These are phyloP conservation scores for Mycena venus DNA, from an alignment of 768 basidiomycete genomes.

Conservation along the genomic window DNA sequence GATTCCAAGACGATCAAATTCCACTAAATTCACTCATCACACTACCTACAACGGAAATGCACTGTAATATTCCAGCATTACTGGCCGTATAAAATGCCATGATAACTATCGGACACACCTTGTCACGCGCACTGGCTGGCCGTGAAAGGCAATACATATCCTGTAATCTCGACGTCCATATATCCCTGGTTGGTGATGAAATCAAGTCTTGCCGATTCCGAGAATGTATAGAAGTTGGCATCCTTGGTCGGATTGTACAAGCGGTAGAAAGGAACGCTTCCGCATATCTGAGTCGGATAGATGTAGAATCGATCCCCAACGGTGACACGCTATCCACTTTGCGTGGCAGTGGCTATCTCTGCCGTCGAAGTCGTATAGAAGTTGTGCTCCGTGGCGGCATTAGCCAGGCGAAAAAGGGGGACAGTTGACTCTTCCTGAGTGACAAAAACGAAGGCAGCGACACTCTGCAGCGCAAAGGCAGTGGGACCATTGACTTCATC, in stretches of 20 bases:
- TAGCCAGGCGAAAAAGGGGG: neutral
- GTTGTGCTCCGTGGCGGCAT: neutral
- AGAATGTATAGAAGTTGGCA: neutral
- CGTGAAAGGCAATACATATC: neutral
- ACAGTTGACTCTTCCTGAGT: neutral
- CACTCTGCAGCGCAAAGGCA: neutral
- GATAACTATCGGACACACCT: neutral
- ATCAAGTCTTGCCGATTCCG: neutral
- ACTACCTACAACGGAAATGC: neutral
- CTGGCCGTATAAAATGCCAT: neutral
- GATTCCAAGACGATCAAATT: neutral
- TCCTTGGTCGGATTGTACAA: neutral
- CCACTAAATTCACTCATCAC: neutral
- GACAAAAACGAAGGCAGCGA: neutral
- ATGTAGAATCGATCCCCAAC: neutral
- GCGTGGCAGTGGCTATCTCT: neutral
- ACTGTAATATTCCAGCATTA: neutral
- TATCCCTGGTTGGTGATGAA: neutral
- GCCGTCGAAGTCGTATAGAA: neutral
- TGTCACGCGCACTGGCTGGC: neutral
- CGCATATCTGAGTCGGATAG: neutral
- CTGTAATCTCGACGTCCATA: neutral
- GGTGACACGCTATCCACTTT: neutral
- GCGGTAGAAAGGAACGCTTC: slow-evolving; percentile 1
- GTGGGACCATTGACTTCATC: neutral